Evolutionary conservation across 2,329 filamentous ascomycete genomes (phyloP), one percentile per base, ranked within the genome.

Genomic region (Cytospora schulzeri): DNA sequence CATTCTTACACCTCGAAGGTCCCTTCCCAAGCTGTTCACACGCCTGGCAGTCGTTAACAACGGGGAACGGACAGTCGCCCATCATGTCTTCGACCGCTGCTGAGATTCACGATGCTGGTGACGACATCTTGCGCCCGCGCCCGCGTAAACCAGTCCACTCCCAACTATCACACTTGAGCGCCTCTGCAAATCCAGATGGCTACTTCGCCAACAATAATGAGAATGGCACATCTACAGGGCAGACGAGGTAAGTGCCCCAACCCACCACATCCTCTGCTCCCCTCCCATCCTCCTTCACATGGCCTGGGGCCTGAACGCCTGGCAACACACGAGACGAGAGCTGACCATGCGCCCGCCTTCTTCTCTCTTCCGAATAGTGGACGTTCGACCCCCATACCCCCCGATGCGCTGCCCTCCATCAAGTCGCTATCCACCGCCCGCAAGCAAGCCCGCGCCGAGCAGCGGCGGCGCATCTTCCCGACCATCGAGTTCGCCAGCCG

Each of bases 331-430:
- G 38, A 41, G 17, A 41, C 5, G 19, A 29, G 14, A 57, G n/a
- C 51, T 56, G 59, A 65, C 65, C 68, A 63, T 66, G 55, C 45
- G 35, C 5, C 61, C n/a, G 9, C 55, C 64, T 64, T n/a, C n/a
- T n/a, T n/a, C n/a, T n/a, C n/a, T n/a, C n/a, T 22, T 17, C 54
- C 17, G 54, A 51, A 45, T 70, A 96, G 92, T 77, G 92, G 92
- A 66, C 86, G 86, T 65, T 93, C 92, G 17, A 97, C 93, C 4
- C 93, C 93, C 52, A 78, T 97, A 56, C 88, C 94, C 61, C 85
- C 89, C 71, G 93, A 98, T 83, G 95, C 95, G 14, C 95, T 92
- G n/a, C 94, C 93, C 1, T 98, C 94, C 1, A 88, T 90, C 64
- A 91, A 94, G 70, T 93, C 90, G 45, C 89, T 97, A 67, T 96